Conservation (phyloP, 2,329 filamentous ascomycete species). For the Geosmithia flava region DNA sequence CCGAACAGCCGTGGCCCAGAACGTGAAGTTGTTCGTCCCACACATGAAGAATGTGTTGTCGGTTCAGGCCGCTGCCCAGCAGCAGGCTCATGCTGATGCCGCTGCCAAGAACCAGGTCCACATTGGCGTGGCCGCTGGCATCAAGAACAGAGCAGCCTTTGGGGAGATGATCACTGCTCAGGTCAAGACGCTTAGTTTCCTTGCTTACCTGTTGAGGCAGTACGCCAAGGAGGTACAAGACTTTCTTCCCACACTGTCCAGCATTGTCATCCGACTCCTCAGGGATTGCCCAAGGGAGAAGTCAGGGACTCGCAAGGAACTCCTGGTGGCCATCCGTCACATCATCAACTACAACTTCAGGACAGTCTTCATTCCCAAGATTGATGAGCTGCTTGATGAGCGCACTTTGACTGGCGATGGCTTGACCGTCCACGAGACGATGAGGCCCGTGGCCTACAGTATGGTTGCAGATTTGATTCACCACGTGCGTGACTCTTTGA, state of each 20-base stretch:
- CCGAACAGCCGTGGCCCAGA: slow-evolving; percentile 62
- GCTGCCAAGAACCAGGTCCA: slow-evolving; percentile 70
- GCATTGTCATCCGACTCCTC: slow-evolving; percentile 79
- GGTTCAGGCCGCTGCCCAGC: slow-evolving; percentile 84
- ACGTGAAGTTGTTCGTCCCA: slow-evolving; percentile 86
- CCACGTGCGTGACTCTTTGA: slow-evolving; percentile 82
- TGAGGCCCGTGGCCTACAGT: slow-evolving; percentile 90
- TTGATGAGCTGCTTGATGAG: slow-evolving; percentile 90
- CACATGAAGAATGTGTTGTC: slow-evolving; percentile 83
- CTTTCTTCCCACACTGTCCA: slow-evolving; percentile 74
- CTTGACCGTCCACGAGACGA: slow-evolving; percentile 90
- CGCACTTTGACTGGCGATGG: slow-evolving; percentile 91
- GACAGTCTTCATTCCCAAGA: slow-evolving; percentile 87
- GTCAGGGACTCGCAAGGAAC: slow-evolving; percentile 83
- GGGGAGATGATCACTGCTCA: slow-evolving; percentile 97
- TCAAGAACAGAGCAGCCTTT: slow-evolving; percentile 88
- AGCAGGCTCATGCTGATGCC: slow-evolving; percentile 81
- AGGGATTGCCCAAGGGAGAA: slow-evolving; percentile 94
- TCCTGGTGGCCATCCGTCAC: slow-evolving; percentile 91
- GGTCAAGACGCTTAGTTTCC: slow-evolving; percentile 98
- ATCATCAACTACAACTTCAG: slow-evolving; percentile 99
- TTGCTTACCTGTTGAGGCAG: slow-evolving; percentile 82
- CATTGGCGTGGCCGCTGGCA: slow-evolving; percentile 83
- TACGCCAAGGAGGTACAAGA: slow-evolving; percentile 81
- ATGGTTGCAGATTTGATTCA: slow-evolving; percentile 98